A percentile compares a stretch with the other conserved stretches of the same genome.
Evolutionary conservation across 2,329 filamentous ascomycete species (phyloP).

Genomic region (Camillea tinctor): DNA sequence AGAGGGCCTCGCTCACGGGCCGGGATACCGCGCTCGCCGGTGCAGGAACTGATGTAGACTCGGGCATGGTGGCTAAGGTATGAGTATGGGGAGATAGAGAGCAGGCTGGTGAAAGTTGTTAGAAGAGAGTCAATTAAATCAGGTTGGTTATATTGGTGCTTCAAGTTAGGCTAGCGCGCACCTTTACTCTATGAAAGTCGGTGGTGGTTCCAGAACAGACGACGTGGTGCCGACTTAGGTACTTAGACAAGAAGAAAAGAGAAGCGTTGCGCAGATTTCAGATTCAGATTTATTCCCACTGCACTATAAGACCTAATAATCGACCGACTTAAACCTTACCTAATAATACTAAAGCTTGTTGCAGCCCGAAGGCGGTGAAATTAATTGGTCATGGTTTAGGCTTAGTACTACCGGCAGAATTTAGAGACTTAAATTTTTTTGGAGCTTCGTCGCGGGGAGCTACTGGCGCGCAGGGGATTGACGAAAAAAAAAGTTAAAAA

Average conservation of each 20-base stretch:
- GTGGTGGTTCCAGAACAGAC: neutral
- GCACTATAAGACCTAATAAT: neutral
- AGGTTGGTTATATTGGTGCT: slow-evolving; percentile 5
- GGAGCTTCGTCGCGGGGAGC: slow-evolving; percentile 27
- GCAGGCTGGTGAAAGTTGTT: slow-evolving; percentile 10
- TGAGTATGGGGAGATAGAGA: slow-evolving; percentile 4
- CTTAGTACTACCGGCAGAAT: slow-evolving; percentile 24
- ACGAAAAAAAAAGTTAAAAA: slow-evolving; percentile 15
- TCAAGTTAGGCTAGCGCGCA: neutral
- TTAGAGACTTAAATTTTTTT: slow-evolving; percentile 7
- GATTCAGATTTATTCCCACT: slow-evolving; percentile 6
- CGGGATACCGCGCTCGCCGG: slow-evolving; percentile 67
- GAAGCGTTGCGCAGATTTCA: slow-evolving; percentile 12
- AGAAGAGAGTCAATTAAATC: slow-evolving; percentile 1
- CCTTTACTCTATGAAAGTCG: neutral
- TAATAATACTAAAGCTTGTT: neutral
- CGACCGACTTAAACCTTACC: neutral
- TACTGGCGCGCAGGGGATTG: slow-evolving; percentile 11
- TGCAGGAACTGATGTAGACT: slow-evolving; percentile 49
- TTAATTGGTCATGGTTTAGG: slow-evolving; percentile 6
- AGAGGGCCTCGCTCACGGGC: slow-evolving; percentile 93
- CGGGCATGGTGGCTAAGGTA: slow-evolving; percentile 50
- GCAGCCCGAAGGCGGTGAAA: slow-evolving; percentile 22
- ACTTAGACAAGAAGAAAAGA: slow-evolving; percentile 8
- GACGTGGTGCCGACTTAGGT: neutral